Percentiles rank a stretch among this genome's conserved stretches.
Conservation (phyloP, 2,329 filamentous ascomycete genomes). For the Podosphaera aphanis region DNA sequence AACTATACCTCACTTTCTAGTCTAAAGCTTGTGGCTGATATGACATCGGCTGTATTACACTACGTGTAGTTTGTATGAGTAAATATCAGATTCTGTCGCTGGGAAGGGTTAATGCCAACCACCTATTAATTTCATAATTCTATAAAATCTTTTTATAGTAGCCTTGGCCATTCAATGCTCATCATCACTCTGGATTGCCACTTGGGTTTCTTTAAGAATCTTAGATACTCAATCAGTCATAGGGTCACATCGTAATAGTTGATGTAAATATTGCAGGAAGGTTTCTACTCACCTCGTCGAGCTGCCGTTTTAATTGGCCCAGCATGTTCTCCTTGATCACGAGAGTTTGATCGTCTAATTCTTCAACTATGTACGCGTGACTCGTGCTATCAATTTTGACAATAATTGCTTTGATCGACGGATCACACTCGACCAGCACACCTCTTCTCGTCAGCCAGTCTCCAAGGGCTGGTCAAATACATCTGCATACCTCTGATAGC, state of each 20-base stretch:
- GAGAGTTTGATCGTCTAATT: constrained; percentile 54
- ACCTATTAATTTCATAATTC: neutral
- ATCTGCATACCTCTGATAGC: constrained; percentile 26
- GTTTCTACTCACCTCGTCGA: constrained; percentile 36
- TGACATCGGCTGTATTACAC: too few species aligned
- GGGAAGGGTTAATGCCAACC: too few species aligned
- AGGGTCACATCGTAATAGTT: constrained; percentile 2
- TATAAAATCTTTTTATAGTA: neutral
- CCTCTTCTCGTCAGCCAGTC: constrained; percentile 20
- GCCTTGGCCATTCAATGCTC: neutral
- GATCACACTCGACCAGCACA: constrained; percentile 58
- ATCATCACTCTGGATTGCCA: constrained; percentile 2
- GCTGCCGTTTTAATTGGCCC: constrained; percentile 36
- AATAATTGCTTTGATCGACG: constrained; percentile 73
- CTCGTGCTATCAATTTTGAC: constrained; percentile 47
- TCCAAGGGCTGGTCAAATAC: constrained; percentile 12
- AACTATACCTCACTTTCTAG: too few species aligned
- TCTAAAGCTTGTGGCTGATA: too few species aligned
- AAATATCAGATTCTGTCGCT: too few species aligned
- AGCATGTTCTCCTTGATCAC: constrained; percentile 56
- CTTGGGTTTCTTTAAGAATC: constrained; percentile 15
- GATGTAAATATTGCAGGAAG: neutral
- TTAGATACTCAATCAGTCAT: constrained; percentile 5
- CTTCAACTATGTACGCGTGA: constrained; percentile 57
- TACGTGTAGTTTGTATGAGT: too few species aligned